Evolutionary conservation across 2,329 filamentous ascomycete genomes (phyloP).

Genomic region (Botryotinia globosa): DNA sequence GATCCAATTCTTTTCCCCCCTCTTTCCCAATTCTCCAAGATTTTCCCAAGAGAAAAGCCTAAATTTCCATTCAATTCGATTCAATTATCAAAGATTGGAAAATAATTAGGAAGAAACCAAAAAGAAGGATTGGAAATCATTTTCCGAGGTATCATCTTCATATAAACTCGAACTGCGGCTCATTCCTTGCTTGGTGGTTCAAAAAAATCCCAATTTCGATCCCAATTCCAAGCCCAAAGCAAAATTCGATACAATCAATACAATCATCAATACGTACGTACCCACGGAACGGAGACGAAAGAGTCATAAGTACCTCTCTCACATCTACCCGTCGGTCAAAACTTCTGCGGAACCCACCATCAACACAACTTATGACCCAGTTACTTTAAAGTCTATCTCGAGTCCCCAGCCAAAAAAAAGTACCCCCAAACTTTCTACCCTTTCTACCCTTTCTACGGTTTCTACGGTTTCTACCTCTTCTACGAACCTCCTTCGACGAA

Average conservation of each 20-base stretch:
- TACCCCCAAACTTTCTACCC: neutral
- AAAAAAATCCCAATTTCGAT: neutral
- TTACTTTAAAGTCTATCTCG: neutral
- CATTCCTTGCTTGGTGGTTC: conserved; percentile 13
- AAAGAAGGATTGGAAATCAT: neutral
- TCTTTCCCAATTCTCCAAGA: neutral
- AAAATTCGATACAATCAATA: neutral
- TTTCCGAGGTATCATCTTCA: neutral
- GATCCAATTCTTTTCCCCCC: neutral
- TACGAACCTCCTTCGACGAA: neutral
- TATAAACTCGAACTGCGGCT: conserved; percentile 10
- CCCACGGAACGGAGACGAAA: neutral
- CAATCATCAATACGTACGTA: neutral
- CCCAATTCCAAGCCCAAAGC: neutral
- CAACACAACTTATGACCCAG: neutral
- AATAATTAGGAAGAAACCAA: neutral
- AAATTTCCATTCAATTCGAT: neutral
- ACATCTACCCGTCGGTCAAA: conserved; percentile 8
- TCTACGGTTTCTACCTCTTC: neutral
- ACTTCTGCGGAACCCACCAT: neutral
- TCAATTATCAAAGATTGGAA: neutral
- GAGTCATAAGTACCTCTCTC: neutral
- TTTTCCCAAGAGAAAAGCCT: neutral
- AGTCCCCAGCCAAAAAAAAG: neutral
- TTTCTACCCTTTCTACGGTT: neutral